Percentiles rank a stretch among this genome's conserved stretches.
Conservation (phyloP, 139 green algal species). For the Chlamydomonas sp. region DNA sequence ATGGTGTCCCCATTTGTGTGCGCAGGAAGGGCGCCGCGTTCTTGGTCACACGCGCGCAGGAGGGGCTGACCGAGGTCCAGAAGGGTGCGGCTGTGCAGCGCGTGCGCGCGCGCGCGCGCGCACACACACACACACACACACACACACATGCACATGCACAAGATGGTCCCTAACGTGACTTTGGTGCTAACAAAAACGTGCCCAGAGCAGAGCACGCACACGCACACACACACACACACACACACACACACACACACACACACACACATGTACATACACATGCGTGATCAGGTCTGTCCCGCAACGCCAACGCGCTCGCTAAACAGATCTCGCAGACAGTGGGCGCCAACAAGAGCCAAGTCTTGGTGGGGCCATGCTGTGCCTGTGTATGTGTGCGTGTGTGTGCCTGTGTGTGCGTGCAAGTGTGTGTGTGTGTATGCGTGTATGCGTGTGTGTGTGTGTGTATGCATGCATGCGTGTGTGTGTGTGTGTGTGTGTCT, state of each 20-base stretch:
- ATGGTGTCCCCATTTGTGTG: neutral
- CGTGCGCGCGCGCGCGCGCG: neutral
- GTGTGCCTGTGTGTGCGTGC: too few relatives aligned
- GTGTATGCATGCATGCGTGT: neutral
- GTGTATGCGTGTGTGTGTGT: too few relatives aligned
- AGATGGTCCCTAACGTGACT: too few relatives aligned
- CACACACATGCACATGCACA: too few relatives aligned
- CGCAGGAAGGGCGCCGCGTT: conserved; percentile 15
- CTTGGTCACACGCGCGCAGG: conserved; percentile 5
- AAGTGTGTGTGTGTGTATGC: too few relatives aligned
- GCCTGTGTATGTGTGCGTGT: neutral
- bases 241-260: neutral
- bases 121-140: neutral
- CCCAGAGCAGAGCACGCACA: neutral
- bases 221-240: too few relatives aligned
- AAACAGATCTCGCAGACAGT: conserved; percentile 11
- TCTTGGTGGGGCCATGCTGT: neutral
- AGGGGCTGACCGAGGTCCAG: conserved; percentile 18
- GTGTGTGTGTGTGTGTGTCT: too few relatives aligned
- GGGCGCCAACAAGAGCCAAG: conserved; percentile 22
- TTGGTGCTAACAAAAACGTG: too few relatives aligned
- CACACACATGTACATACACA: neutral
- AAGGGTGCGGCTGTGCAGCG: conserved; percentile 5
- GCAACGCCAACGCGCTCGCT: neutral
- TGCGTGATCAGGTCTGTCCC: neutral